Conservation (phyloP, 2,329 filamentous ascomycete genomes). For the Neofusicoccum ribis region DNA sequence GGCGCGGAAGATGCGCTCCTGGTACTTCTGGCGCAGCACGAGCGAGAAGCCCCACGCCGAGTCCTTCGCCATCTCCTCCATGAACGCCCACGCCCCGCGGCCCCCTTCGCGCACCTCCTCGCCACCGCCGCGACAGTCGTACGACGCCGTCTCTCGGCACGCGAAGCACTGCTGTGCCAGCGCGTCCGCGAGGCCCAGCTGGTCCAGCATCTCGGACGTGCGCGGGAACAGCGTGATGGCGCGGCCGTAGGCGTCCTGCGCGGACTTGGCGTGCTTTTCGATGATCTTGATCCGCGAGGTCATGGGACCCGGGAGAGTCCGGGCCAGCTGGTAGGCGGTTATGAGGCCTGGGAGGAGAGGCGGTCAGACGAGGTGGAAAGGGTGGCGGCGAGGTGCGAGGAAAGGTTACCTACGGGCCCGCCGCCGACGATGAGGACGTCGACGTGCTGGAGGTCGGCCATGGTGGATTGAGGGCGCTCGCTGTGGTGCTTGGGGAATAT, state of each 20-base stretch:
- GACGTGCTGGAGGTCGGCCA: constrained; percentile 12
- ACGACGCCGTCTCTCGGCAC: constrained; percentile 52
- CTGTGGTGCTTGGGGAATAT: too few species aligned
- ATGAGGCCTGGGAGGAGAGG: constrained; percentile 31
- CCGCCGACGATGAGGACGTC: constrained; percentile 47
- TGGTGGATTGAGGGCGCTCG: neutral
- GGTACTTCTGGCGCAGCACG: constrained; percentile 58
- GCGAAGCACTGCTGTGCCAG: constrained; percentile 56
- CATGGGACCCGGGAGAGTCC: constrained; percentile 42
- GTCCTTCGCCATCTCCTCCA: constrained; percentile 53
- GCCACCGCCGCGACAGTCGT: constrained; percentile 43
- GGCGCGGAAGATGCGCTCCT: constrained; percentile 55
- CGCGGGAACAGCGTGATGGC: constrained; percentile 57
- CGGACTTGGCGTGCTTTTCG: constrained; percentile 51
- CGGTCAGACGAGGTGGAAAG: neutral
- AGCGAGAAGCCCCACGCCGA: constrained; percentile 54
- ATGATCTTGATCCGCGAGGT: constrained; percentile 46
- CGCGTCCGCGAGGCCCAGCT: constrained; percentile 51
- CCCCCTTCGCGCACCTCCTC: constrained; percentile 45
- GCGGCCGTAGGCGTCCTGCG: constrained; percentile 54
- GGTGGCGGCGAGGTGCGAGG: neutral
- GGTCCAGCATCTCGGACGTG: constrained; percentile 54
- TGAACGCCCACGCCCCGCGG: constrained; percentile 55
- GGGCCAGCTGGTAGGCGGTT: constrained; percentile 49
- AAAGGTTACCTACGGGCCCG: constrained; percentile 46